Conservation (phyloP, 2,329 filamentous ascomycete species). For the Teratosphaeria gauchensis region DNA sequence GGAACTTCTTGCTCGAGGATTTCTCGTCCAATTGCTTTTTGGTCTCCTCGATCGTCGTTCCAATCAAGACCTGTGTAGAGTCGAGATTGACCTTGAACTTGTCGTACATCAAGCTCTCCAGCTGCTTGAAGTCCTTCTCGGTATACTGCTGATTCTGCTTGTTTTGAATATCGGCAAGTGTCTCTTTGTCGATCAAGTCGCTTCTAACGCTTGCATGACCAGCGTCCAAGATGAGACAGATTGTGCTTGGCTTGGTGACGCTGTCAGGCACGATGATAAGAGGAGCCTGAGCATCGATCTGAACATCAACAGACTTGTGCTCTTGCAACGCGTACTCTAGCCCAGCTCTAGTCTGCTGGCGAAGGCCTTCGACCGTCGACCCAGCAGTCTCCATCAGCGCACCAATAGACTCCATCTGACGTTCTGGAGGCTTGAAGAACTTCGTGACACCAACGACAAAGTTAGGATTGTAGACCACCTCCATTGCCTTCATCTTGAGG, state of each 20-base stretch:
- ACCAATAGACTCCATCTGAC: constrained; percentile 96
- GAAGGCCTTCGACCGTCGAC: constrained; percentile 85
- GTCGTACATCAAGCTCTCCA: constrained; percentile 96
- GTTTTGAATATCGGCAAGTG: constrained; percentile 76
- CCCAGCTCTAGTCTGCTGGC: constrained; percentile 90
- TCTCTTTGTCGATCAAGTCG: constrained; percentile 85
- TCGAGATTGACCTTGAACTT: constrained; percentile 88
- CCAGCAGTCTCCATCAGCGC: constrained; percentile 93
- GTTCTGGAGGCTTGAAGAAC: constrained; percentile 92
- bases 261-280: constrained; percentile 94
- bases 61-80: constrained; percentile 90
- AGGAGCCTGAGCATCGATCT: constrained; percentile 88
- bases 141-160: constrained; percentile 84
- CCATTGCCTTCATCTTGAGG: constrained; percentile 86
- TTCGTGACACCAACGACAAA: constrained; percentile 84
- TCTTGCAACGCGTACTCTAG: constrained; percentile 94
- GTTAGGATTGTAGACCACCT: constrained; percentile 94
- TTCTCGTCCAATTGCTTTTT: constrained; percentile 68
- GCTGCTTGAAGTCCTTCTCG: constrained; percentile 74
- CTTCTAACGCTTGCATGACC: constrained; percentile 93
- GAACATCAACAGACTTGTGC: constrained; percentile 95
- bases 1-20: constrained; percentile 57
- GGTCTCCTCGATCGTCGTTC: constrained; percentile 82
- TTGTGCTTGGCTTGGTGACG: constrained; percentile 68
- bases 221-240: constrained; percentile 89